phyloP scores from a whole-genome alignment of 2,329 filamentous ascomycete species.

The Hysterium pulicare region DNA sequence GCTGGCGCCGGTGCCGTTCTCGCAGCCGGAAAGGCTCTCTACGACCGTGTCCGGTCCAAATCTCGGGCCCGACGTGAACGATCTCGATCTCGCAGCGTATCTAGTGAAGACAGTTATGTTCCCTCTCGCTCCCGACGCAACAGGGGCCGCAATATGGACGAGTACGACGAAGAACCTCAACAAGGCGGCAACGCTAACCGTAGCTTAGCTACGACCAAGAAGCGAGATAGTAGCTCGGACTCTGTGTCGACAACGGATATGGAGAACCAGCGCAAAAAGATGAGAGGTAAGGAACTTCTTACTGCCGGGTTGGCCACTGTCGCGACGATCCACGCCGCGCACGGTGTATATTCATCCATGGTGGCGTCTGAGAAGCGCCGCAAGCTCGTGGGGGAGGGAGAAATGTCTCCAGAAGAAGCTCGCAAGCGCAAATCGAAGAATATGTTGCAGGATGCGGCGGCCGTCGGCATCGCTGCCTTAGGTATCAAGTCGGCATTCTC shows the following conservation, averaged over 20 bases:
- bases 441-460: conserved; percentile 62
- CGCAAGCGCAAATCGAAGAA: conserved; percentile 61
- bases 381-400: conserved; percentile 59
- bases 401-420: conserved; percentile 61
- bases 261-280: conserved; percentile 60
- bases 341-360: conserved; percentile 61
- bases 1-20: conserved; percentile 48
- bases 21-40: conserved; percentile 50
- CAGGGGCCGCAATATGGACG: conserved; percentile 42
- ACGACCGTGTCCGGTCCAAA: conserved; percentile 55
- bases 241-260: conserved; percentile 60
- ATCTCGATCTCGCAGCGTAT: conserved; percentile 41
- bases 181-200: conserved; percentile 35
- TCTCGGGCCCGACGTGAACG: conserved; percentile 47
- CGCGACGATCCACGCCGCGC: conserved; percentile 66
- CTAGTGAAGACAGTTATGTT: conserved; percentile 51
- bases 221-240: conserved; percentile 23
- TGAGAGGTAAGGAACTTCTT: conserved; percentile 63
- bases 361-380: conserved; percentile 61
- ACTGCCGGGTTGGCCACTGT: conserved; percentile 65
- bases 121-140: conserved; percentile 46
- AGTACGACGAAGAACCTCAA: conserved; percentile 37
- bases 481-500: conserved; percentile 64
- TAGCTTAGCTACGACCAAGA: conserved; percentile 31
- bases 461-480: conserved; percentile 63